Base-by-base conservation (phyloP, 345 rosid genomes). In the Hibiscus trionum region DNA sequence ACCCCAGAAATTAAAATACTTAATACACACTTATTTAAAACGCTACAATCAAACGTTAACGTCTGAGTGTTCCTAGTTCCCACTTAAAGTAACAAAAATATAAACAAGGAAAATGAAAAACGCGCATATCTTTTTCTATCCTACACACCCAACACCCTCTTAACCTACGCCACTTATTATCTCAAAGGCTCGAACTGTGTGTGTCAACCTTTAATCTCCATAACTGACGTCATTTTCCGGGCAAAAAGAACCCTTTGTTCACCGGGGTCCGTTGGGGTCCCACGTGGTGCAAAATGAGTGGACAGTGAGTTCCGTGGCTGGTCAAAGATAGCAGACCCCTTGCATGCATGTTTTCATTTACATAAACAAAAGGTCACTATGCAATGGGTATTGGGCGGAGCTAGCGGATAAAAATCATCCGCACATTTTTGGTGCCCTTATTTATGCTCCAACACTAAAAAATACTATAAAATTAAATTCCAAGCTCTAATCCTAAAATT, bases 201-300 rank as follows among this genome's bases (percentile, higher is more conserved):
- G 11, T 50, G 56, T 50, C n/a, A 16, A 55, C 24, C 74, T 35
- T 21, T n/a, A 44, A 24, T 50, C 29, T 31, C 19, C 56, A 6
- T 59, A 19, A 21, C 19, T 72, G 81, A 80, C 79, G 83, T 83
- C 83, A 82, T 44, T 60, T 65, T 19, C 59, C 26, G 17, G 56
- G 56, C 4, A 29, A 61, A 14, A n/a, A 44, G 2, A 39, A 5
- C 11, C 17, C 44, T 39, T 39, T 39, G 44, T 39, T 39, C 44
- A 39, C 44, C 11, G 44, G 44, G 44, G 10, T 39, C 42, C 42
- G 42, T 37, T 39, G 69, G 31, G 4, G 53, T 65, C 53, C 31
- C 53, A 49, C 57, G 39, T 67, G 71, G 35, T 8, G 0, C 12
- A 67, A 47, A 27, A 27, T 49, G 11, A 67, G 7, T 67, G 71